phyloP scores from a whole-genome alignment of 352 stramenopile species.

The Phytopythium vexans region DNA sequence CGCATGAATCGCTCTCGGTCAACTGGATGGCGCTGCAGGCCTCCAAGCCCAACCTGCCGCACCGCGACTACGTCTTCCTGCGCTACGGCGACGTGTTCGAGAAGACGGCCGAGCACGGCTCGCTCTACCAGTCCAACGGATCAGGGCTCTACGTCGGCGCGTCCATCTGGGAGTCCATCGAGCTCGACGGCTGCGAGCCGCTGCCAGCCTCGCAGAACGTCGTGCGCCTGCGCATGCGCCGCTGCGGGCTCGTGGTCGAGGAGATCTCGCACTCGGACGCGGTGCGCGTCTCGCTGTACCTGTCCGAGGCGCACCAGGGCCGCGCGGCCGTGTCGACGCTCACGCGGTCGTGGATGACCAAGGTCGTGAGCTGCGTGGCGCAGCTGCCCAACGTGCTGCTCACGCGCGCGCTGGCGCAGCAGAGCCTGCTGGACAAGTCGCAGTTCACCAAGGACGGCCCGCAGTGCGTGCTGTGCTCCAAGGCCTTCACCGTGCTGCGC shows the following conservation, averaged over 20 bases:
- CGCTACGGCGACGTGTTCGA: slow-evolving; percentile 79
- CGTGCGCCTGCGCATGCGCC: slow-evolving; percentile 72
- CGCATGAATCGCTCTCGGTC: slow-evolving; percentile 70
- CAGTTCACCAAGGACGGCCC: slow-evolving; percentile 78
- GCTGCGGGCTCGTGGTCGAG: slow-evolving; percentile 78
- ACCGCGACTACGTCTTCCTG: slow-evolving; percentile 87
- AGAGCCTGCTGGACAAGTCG: slow-evolving; percentile 66
- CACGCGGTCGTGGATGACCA: slow-evolving; percentile 81
- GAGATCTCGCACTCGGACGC: slow-evolving; percentile 54
- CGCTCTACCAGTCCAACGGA: slow-evolving; percentile 49
- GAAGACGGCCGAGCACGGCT: slow-evolving; percentile 57
- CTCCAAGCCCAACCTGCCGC: slow-evolving; percentile 77
- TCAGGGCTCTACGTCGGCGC: slow-evolving; percentile 71
- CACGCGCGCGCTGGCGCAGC: slow-evolving; percentile 52
- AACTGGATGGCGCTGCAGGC: slow-evolving; percentile 82
- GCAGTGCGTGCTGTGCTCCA: slow-evolving; percentile 70
- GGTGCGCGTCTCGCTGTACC: slow-evolving; percentile 65
- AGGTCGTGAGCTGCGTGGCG: slow-evolving; percentile 67
- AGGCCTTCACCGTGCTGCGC: slow-evolving; percentile 70
- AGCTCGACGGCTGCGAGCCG: slow-evolving; percentile 73
- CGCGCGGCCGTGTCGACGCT: slow-evolving; percentile 66
- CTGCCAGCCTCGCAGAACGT: slow-evolving; percentile 76
- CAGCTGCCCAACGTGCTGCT: slow-evolving; percentile 70
- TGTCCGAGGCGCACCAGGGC: slow-evolving; percentile 74
- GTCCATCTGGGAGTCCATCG: slow-evolving; percentile 84